Evolutionary conservation across 768 basidiomycete genomes (phyloP).

Genomic region (Tylopilus subfusipes): DNA sequence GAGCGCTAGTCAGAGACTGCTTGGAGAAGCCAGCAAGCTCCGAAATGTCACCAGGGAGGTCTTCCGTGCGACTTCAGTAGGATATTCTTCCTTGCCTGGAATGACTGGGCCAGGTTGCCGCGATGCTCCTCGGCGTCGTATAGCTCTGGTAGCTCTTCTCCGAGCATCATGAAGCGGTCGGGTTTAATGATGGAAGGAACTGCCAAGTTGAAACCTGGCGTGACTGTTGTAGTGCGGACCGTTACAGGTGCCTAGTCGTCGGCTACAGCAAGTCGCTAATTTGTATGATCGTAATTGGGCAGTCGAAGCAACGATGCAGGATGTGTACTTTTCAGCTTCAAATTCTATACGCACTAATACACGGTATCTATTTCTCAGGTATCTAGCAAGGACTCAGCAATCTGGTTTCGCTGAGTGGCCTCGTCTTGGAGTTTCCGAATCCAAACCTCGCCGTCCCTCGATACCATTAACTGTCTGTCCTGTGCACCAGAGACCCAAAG

Average conservation of each 20-base stretch:
- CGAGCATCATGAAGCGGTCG: slow-evolving; percentile 19
- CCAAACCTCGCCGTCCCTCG: slow-evolving; percentile 31
- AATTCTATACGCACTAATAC: neutral
- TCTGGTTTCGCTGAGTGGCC: slow-evolving; percentile 36
- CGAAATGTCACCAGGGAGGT: slow-evolving; percentile 64
- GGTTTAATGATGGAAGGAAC: slow-evolving; percentile 1
- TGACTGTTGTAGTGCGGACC: neutral
- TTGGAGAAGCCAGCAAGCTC: slow-evolving; percentile 1
- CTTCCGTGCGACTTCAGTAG: slow-evolving; percentile 81
- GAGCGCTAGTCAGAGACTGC: slow-evolving; percentile 10
- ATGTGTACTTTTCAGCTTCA: neutral
- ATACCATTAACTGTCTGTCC: neutral
- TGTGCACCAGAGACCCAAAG: slow-evolving; percentile 33
- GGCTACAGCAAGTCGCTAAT: slow-evolving; percentile 19
- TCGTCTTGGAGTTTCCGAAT: slow-evolving; percentile 28
- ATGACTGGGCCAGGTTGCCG: slow-evolving; percentile 16
- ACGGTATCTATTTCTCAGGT: slow-evolving; percentile 1
- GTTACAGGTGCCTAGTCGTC: slow-evolving; percentile 17
- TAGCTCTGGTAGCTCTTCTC: slow-evolving; percentile 25
- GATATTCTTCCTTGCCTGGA: slow-evolving; percentile 59
- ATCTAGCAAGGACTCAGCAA: slow-evolving; percentile 40
- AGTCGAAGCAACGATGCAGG: neutral
- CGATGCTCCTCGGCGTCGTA: slow-evolving; percentile 21
- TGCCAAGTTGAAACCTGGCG: neutral
- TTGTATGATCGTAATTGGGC: slow-evolving; percentile 3